Base-by-base conservation (phyloP, 306 rosid genomes). In the Vigna radiata region DNA sequence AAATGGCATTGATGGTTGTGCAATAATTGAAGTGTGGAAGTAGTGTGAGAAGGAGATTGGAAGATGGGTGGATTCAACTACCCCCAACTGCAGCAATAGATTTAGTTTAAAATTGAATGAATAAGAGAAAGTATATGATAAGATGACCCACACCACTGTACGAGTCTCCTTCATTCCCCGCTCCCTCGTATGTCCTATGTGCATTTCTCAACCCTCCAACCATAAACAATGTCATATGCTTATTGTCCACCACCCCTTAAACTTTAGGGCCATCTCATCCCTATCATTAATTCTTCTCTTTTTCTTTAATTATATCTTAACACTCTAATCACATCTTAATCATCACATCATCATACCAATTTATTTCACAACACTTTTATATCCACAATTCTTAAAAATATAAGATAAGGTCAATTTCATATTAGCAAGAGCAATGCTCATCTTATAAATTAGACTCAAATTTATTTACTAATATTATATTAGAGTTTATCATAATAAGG, bases 101-200 rank as follows among this genome's bases (percentile, higher is more conserved):
- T 72, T 72, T 27, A 1, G 9, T 43, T 36, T 14, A 39, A 56
- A 46, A 27, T 53, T 27, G 19, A 52, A 52, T 8, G 70, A 72
- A 72, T 23, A 43, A 41, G 1, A 1, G 10, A 9, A 9, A 43
- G 10, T 62, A 53, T 2, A 8, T 2, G n/a, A 25, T 25, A 25
- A 25, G 17, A 39, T 56, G 62, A 70, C 75, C 62, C 62, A 37
- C 60, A 29, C 4, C 4, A 2, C 6, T 46, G 2, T 39, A 8
- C 11, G 47, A 6, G 55, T 73, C 44, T 66, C 73, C 60, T 55
- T 80, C 83, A 56, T 73, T 47, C 76, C 79, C 75, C 76, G 76
- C 76, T 61, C 72, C 77, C 15, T n/a, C 48, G 9, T 29, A 15
- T 65, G 81, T 43, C 75, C 81, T 44, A 44, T 56, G 0, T 67